Conservation (phyloP, 2,329 filamentous ascomycete species). For the Graphilbum fragrans region DNA sequence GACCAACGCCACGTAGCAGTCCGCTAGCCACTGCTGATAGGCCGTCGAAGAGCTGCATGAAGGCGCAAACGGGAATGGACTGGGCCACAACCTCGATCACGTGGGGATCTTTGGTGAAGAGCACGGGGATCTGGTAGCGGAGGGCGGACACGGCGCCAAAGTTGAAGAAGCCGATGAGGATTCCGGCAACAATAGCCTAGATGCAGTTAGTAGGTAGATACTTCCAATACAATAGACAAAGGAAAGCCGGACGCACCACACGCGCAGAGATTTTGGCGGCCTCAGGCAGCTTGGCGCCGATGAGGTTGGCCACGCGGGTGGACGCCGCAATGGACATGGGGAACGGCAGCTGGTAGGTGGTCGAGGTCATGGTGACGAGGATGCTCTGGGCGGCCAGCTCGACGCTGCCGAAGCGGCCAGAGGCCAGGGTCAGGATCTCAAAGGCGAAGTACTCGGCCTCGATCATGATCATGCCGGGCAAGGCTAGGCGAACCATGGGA, state of each 20-base stretch:
- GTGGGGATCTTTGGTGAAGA: slow-evolving; percentile 65
- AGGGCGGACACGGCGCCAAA: slow-evolving; percentile 55
- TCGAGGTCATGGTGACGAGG: slow-evolving; percentile 61
- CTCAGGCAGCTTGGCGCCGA: slow-evolving; percentile 71
- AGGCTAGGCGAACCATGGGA: slow-evolving; percentile 74
- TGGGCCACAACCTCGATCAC: slow-evolving; percentile 56
- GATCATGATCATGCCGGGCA: slow-evolving; percentile 88
- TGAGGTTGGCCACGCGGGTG: slow-evolving; percentile 82
- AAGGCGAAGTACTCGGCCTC: slow-evolving; percentile 90
- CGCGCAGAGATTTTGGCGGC: slow-evolving; percentile 71
- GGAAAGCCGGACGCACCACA: slow-evolving; percentile 40
- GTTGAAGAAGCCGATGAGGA: slow-evolving; percentile 69
- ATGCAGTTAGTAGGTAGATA: too few species aligned
- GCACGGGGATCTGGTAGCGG: slow-evolving; percentile 59
- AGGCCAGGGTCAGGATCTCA: slow-evolving; percentile 75
- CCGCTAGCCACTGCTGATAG: slow-evolving; percentile 71
- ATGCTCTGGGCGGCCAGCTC: slow-evolving; percentile 83
- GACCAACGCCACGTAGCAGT: slow-evolving; percentile 73
- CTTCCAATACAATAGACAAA: too few species aligned
- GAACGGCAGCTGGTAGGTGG: slow-evolving; percentile 88
- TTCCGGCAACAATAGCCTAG: slow-evolving; percentile 47
- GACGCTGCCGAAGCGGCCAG: slow-evolving; percentile 66
- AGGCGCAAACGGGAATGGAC: slow-evolving; percentile 68
- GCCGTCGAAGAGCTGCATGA: slow-evolving; percentile 85
- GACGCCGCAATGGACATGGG: slow-evolving; percentile 79